Evolutionary conservation across 176 grass and related monocot genomes (phyloP), one percentile per base, ranked within the genome.

Genomic region (Poa pratensis): DNA sequence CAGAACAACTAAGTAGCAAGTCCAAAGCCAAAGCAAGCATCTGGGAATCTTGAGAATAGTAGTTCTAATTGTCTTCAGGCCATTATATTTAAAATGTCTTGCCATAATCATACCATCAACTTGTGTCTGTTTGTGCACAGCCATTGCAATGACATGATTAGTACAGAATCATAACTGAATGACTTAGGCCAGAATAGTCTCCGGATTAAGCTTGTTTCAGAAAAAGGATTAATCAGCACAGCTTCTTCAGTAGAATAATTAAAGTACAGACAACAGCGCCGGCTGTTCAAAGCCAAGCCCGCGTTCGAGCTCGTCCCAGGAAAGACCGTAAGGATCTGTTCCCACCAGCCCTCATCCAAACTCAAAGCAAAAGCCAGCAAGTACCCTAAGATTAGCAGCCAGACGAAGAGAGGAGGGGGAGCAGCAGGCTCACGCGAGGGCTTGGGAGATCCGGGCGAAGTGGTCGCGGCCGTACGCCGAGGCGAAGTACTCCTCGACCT

Each of bases 401-500:
- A 14, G 4, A 80, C 7, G 6, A 46, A 17, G 52, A 37, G 4
- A 81, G 55, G 42, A 9, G 30, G 40, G 9, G 23, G 55, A 6
- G 20, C 45, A 32, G 32, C 9, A 7, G 37, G 16, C 79, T 88
- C 73, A 98, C 96, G 93, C 86, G 37, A 95, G 93, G 57, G 87
- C 87, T 51, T 94, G 37, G 27, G 96, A 94, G 68, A 98, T 98
- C 60, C 88, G 83, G 20, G 86, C 77, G 63, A 98, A 95, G 61
- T 80, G 86, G 14, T 92, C 86, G 28, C 83, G 80, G 19, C 96
- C 96, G 63, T 98, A 95, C 76, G 96, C 89, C 7, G 51, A 51
- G 40, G 70, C 61, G 78, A 98, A 94, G 83, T 98, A 98, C 80
- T 87, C 89, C 83, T 95, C 89, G 2, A 98, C 93, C 24, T 94